Evolutionary conservation across 257 asterid species (phyloP), one percentile per base, ranked within the genome.

Genomic region (Anisodus acutangulus): DNA sequence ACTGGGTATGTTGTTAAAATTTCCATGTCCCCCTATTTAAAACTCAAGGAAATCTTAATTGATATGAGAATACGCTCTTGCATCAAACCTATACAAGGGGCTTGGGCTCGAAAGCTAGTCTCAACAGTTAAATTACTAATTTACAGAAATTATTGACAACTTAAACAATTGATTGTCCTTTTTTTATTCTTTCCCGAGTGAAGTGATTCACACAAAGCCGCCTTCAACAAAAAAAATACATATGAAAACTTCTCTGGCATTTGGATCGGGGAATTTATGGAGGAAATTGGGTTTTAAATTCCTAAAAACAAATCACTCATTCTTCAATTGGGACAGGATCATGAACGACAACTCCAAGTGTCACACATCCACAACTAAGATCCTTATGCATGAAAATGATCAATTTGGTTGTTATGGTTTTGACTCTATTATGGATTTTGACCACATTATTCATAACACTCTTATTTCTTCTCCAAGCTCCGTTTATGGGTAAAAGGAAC

Each of bases 161-260:
- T 31, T 31, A 31, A 31, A 31, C 35, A 31, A 31, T 31, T 31
- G 35, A n/a, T 10, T 3, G 8, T 15, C 37, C 15, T 43, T 17
- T 22, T 15, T 70, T 43, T 70, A 16, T 70, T 17, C 26, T 70
- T 70, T 70, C 37, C 57, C 9, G 4, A 69, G 78, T 41, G 15
- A 43, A 43, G 16, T 70, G 58, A 71, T 69, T 41, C 57, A 45
- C 79, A 71, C 10, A 17, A 41, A 71, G 39, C 58, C 58, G 51
- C 60, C 83, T 51, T 82, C 80, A 78, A 11, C 31, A 63, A 66
- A 45, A 79, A 5, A 9, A 37, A 84, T 53, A 66, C 57, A 79
- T 84, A 79, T 79, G 83, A 39, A 84, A 84, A 49, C 26, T 84
- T 84, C 79, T 78, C 31, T 13, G n/a, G 17, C 86, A 51, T 78